A percentile compares a stretch with the other conserved stretches of the same genome.
phyloP scores from a whole-genome alignment of 441 rosid genomes.

The Syzygium syzygioides region DNA sequence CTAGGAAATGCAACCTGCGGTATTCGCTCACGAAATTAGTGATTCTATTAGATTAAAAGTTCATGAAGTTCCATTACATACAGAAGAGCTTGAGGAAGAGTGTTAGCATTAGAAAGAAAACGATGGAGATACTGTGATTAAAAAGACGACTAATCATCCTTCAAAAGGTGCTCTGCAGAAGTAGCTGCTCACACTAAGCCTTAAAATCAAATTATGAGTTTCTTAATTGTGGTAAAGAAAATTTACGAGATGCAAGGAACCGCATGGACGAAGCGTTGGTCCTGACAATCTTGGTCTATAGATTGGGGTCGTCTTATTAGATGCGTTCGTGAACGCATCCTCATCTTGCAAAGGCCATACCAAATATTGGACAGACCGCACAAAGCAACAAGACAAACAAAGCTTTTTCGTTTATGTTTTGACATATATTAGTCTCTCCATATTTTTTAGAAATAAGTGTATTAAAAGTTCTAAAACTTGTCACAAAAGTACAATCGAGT shows the following conservation, averaged over 20 bases:
- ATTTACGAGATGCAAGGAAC: not conserved
- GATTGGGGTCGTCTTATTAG: too few species aligned
- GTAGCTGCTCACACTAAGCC: accelerated
- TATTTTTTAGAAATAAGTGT: too few species aligned
- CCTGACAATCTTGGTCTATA: not conserved
- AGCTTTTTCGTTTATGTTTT: too few species aligned
- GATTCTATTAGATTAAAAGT: accelerated
- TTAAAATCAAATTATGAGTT: too few species aligned
- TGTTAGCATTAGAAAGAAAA: not conserved
- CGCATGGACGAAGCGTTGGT: accelerated
- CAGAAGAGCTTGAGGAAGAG: not conserved
- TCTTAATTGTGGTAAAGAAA: too few species aligned
- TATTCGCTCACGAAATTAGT: accelerated
- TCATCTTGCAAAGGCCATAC: too few species aligned
- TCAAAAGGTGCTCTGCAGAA: accelerated
- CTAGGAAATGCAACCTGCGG: not conserved
- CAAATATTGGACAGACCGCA: too few species aligned
- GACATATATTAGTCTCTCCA: too few species aligned
- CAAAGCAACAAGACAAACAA: too few species aligned
- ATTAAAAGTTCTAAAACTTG: too few species aligned
- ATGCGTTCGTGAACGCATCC: too few species aligned
- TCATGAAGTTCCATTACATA: not conserved
- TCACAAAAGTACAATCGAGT: too few species aligned
- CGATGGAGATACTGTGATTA: not conserved
- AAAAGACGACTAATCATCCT: accelerated